Evolutionary conservation across 768 basidiomycete genomes (phyloP).

Genomic region (Stropharia rugosoannulata): DNA sequence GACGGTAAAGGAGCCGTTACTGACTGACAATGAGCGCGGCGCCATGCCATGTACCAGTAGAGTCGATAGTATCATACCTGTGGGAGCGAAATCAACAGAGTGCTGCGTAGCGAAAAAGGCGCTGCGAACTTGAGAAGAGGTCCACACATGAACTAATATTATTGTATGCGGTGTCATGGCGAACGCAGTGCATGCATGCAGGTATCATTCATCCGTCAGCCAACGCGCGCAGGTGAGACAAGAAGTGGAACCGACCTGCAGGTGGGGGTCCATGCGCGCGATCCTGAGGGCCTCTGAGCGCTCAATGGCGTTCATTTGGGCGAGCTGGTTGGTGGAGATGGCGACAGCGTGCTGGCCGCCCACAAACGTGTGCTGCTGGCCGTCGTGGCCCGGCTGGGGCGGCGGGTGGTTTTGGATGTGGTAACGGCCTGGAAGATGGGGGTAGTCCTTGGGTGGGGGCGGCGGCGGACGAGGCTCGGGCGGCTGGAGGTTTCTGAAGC

Average conservation of each 20-base stretch:
- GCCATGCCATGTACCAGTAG: constrained; percentile 81
- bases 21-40: constrained; percentile 85
- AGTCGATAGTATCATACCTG: constrained; percentile 85
- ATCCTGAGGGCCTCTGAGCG: constrained; percentile 57
- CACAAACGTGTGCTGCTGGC: constrained; percentile 10
- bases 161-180: too few species aligned
- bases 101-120: neutral
- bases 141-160: constrained; percentile 77
- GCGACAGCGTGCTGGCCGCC: constrained; percentile 24
- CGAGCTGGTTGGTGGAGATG: constrained; percentile 38
- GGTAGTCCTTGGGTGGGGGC: constrained; percentile 47
- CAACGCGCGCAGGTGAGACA: neutral
- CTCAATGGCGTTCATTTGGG: constrained; percentile 59
- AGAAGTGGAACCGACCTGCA: constrained; percentile 45
- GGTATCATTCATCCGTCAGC: constrained; percentile 2
- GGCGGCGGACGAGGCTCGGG: constrained; percentile 45
- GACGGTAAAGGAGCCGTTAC: constrained; percentile 27
- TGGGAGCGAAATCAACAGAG: neutral
- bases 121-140: constrained; percentile 61
- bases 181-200: constrained; percentile 7
- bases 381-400: constrained; percentile 16
- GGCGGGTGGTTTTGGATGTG: neutral
- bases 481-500: constrained; percentile 38
- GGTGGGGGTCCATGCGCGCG: constrained; percentile 75
- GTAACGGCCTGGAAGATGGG: constrained; percentile 20